Conservation (phyloP, 805 yeast species). For the Vanderwaltozyma tropicalis region DNA sequence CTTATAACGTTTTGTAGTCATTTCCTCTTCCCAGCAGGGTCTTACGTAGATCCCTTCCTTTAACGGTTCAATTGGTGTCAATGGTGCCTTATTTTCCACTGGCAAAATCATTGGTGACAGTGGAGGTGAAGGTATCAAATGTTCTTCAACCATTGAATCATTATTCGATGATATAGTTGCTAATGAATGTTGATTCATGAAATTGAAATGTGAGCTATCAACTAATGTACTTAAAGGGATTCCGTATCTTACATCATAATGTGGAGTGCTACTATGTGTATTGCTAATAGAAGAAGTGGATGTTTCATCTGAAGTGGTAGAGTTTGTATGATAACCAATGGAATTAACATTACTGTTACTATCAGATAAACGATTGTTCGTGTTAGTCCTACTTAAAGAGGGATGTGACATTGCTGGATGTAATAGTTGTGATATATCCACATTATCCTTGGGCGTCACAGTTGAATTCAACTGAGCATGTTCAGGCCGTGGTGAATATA, state of each 20-base stretch:
- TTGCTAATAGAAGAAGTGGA: too few species aligned
- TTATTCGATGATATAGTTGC: constrained; percentile 1
- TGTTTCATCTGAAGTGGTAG: too few species aligned
- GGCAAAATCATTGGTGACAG: constrained; percentile 19
- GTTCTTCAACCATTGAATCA: constrained; percentile 15
- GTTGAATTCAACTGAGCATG: constrained; percentile 20
- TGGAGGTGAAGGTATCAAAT: constrained; percentile 27
- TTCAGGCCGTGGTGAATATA: constrained; percentile 27
- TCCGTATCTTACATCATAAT: not conserved
- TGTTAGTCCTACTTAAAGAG: not conserved
- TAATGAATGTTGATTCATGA: not conserved
- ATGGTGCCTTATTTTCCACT: not conserved
- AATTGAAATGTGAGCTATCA: not conserved
- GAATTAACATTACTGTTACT: too few species aligned
- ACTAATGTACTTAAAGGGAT: not conserved
- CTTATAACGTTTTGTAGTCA: constrained; percentile 12
- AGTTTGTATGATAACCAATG: too few species aligned
- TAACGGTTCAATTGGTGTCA: not conserved
- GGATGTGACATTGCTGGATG: not conserved
- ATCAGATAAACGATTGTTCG: not conserved
- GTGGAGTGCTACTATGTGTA: not conserved
- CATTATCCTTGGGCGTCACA: not conserved
- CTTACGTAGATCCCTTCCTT: constrained; percentile 9
- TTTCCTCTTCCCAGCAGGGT: constrained; percentile 13
- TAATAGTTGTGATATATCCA: not conserved